Evolutionary conservation across 305 asterid genomes (phyloP), one percentile per base, ranked within the genome.

Genomic region (Fraxinus greggii): DNA sequence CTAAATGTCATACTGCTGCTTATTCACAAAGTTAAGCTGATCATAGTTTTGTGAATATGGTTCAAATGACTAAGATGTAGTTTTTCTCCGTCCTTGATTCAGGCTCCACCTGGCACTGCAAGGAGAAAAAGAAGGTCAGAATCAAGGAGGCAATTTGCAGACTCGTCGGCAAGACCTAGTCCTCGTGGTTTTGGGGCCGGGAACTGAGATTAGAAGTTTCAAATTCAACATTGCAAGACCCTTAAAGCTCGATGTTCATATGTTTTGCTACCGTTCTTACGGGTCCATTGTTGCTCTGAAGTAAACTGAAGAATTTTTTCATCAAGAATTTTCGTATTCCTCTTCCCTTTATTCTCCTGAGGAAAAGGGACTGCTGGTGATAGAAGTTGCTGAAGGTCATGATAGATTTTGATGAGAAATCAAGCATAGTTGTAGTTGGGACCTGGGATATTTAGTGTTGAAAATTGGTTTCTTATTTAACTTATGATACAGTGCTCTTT

Each of bases 101-200:
- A 95, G 99, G 93, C 93, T 65, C 98, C 99, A 77, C 95, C 97
- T n/a, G 98, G 99, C 48, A 93, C 98, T 59, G 98, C 98, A 24
- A 91, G 97, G 91, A 93, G 98, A 84, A 96, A 94, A 87, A 89
- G 88, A 82, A 92, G 81, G 88, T 82, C 97, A 72, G 97, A 87
- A 78, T 88, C 95, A 33, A 89, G 97, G 86, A 90, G 29, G 79
- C 96, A 93, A 81, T 92, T 93, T 85, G 92, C 89, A 75, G 98
- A 88, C 90, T 90, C 98, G 4, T 82, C 95, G n/a, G 79, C 88
- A 51, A 86, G 91, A 81, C 90, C 98, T 6, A 56, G 90, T 81
- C 97, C 98, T 81, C 97, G 98, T 76, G 99, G 98, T 36, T 94
- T 95, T 82, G 99, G 98, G 78, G 92, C 88, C 83, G 90, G 90